Evolutionary conservation across 345 rosid species (phyloP), one percentile per base, ranked within the genome.

Genomic region (Boechera divaricarpa): DNA sequence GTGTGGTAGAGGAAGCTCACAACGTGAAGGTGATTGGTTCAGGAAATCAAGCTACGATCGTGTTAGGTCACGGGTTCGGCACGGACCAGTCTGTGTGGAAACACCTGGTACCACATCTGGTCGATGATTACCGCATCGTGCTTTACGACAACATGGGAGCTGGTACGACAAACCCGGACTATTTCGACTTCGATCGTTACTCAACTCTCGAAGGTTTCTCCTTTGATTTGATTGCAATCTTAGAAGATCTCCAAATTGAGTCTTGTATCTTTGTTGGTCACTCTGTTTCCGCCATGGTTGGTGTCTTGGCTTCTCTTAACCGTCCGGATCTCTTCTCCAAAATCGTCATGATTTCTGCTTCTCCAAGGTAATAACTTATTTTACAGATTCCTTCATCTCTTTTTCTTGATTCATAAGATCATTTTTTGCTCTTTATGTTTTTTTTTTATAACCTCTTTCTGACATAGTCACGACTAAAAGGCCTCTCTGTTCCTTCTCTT

Each of bases 61-160:
- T 94, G 10, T 79, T 94, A 51, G 97, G 87, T 35, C 97, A 91
- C 60, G 98, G 98, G 1, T 92, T 90, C 67, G 98, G 98, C 54
- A 89, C 97, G 11, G 97, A 94, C 73, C 98, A 94, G 73, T 94
- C 98, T 0, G 89, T 86, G 2, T 94, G 98, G 98, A 92, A 88
- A 76, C 97, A 94, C 80, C 81, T 94, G 11, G 85, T 94, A 2
- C 97, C 98, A 10, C 97, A 92, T 82, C 86, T 94, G 2, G 59
- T 90, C 5, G 93, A 84, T 4, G 90, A 84, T 48, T 80, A 84
- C 79, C 87, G 88, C 6, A 87, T 94, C 21, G 83, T 94, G 24
- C 55, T 92, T 29, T 94, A 85, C 71, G 98, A 94, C 55, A 92
- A 90, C 78, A 94, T 92, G 88, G 97, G 97, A 53, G 93, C 97